These are phyloP conservation scores for Lepidium sativum DNA, from an alignment of 345 rosid genomes.

Conservation along the genomic window DNA sequence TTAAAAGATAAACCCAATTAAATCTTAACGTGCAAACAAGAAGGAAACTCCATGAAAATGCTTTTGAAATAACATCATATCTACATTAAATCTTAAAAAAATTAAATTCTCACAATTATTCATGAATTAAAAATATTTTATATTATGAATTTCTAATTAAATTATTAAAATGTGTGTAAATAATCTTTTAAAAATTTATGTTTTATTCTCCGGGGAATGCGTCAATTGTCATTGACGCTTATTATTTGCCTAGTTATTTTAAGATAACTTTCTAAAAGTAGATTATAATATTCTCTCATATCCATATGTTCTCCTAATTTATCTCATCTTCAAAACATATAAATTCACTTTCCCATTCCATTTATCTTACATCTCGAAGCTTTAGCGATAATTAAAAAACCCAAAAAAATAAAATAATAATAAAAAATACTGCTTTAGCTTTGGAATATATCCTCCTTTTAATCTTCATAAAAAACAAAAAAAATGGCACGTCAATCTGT, in stretches of 20 bases:
- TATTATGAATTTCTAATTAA: too few relatives aligned
- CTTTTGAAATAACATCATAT: too few relatives aligned
- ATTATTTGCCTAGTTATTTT: background rate
- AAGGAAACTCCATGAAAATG: too few relatives aligned
- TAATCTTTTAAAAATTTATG: too few relatives aligned
- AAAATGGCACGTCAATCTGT: constrained; percentile 29
- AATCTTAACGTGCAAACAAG: too few relatives aligned
- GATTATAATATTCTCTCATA: background rate
- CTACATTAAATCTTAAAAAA: too few relatives aligned
- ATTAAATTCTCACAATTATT: too few relatives aligned
- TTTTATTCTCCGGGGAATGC: too few relatives aligned
- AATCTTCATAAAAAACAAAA: background rate
- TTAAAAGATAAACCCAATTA: too few relatives aligned
- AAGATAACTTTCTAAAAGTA: background rate
- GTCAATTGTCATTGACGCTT: background rate
- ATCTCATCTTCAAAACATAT: constrained; percentile 16
- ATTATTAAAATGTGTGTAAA: too few relatives aligned
- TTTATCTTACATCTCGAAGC: constrained; percentile 8
- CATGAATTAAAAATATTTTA: too few relatives aligned
- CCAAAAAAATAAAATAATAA: background rate
- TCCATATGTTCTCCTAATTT: constrained; percentile 16
- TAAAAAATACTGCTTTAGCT: constrained; percentile 20
- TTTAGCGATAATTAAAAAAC: constrained; percentile 16
- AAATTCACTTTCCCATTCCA: background rate
- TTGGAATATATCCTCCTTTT: constrained; percentile 15